These are phyloP conservation scores for Lentinus brumalis DNA, from an alignment of 768 basidiomycete species.

Conservation along the genomic window DNA sequence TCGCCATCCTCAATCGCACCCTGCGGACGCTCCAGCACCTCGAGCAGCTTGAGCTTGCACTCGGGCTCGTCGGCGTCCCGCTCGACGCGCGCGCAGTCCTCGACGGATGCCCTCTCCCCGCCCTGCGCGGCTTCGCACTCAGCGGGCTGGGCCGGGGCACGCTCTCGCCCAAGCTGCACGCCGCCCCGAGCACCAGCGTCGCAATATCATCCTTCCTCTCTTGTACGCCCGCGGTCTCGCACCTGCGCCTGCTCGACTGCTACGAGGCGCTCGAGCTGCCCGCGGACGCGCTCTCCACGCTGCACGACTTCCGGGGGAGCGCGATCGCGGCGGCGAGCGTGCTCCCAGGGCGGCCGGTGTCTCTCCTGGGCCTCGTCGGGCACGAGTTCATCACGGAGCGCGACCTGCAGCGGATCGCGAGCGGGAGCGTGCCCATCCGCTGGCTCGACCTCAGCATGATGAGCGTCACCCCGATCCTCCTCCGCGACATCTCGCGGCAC, in stretches of 20 bases:
- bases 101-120: conserved; percentile 30
- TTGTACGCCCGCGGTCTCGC: conserved; percentile 40
- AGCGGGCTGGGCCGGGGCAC: conserved; percentile 37
- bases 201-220: conserved; percentile 40
- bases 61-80: conserved; percentile 49
- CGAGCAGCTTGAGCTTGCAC: conserved; percentile 57
- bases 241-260: conserved; percentile 48
- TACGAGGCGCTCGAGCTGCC: conserved; percentile 44
- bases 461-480: conserved; percentile 56
- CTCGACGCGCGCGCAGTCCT: conserved; percentile 28
- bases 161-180: conserved; percentile 35
- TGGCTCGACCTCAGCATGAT: conserved; percentile 61
- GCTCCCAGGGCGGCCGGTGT: conserved; percentile 64
- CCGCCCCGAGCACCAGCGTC: conserved; percentile 21
- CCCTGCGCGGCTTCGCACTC: conserved; percentile 35
- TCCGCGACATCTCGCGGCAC: conserved; percentile 56
- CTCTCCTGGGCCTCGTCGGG: conserved; percentile 55
- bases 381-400: conserved; percentile 56
- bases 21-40: conserved; percentile 46
- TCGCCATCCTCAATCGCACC: conserved; percentile 35
- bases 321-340: conserved; percentile 59
- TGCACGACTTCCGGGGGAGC: conserved; percentile 61
- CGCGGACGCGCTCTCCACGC: conserved; percentile 46
- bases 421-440: conserved; percentile 49
- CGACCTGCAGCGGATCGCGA: conserved; percentile 53